Conservation (phyloP, 2,329 filamentous ascomycete genomes). For the Periconia sp. region DNA sequence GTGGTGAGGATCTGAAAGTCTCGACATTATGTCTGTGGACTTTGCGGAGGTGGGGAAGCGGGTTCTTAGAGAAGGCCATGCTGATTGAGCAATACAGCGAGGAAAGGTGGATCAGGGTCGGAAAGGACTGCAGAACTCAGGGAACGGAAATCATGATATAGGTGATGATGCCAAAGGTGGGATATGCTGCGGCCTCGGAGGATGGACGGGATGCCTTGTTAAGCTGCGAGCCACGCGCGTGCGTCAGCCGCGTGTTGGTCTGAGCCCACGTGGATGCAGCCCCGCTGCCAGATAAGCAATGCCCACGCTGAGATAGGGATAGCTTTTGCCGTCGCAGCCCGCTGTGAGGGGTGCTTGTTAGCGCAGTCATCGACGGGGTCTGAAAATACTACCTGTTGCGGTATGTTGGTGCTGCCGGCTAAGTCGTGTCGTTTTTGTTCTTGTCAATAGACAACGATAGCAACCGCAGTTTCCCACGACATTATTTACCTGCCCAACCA, state of each 20-base stretch:
- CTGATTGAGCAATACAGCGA: not conserved
- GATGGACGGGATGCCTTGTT: constrained; percentile 3
- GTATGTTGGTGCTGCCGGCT: constrained; percentile 1
- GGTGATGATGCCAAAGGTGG: constrained; percentile 4
- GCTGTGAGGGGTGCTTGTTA: constrained; percentile 9
- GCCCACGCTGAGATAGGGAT: constrained; percentile 11
- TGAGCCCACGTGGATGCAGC: constrained; percentile 11
- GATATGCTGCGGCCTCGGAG: constrained; percentile 8
- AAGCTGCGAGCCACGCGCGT: constrained; percentile 8
- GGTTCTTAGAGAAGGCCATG: constrained; percentile 29
- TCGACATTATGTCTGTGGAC: constrained; percentile 58
- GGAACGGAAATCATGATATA: constrained; percentile 2
- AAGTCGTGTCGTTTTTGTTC: too few species aligned
- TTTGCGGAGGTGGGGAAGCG: constrained; percentile 35
- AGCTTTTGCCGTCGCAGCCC: not conserved
- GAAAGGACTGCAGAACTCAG: not conserved
- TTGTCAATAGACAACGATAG: too few species aligned
- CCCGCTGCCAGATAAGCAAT: constrained; percentile 5
- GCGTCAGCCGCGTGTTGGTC: constrained; percentile 4
- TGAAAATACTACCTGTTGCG: constrained; percentile 4
- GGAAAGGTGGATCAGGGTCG: not conserved
- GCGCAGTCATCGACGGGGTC: constrained; percentile 4
- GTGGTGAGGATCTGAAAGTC: constrained; percentile 61
- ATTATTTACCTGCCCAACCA: too few species aligned
- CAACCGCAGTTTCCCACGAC: too few species aligned